Base-by-base conservation (phyloP, 176 grass and related monocot genomes). In the Juncus inflexus region DNA sequence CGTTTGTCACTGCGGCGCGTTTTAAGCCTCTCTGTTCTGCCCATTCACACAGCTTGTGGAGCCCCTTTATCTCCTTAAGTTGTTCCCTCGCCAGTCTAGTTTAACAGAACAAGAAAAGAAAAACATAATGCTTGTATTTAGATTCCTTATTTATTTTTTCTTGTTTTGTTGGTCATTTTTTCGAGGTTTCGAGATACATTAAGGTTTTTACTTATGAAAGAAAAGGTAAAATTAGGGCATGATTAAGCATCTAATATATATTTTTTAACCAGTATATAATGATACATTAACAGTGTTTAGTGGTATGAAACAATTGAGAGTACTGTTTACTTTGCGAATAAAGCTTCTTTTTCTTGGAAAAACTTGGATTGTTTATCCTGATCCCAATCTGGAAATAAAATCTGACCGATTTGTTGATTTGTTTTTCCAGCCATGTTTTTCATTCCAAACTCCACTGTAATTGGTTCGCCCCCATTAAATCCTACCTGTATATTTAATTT, bases 311-410 rank as follows among this genome's bases (percentile, higher is more conserved):
- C 19, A 28, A 28, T 28, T 28, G 19, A 9, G 43, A 47, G 43
- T 47, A 47, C 2, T 47, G 39, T 69, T 39, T 86, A 96, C 84
- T 35, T 69, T 50, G 77, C 71, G 52, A 88, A 96, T 12, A 76
- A 71, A 11, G 87, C 82, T 77, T 91, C 87, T 74, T 96, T 96
- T 2, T 96, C 79, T 40, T 76, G 62, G 28, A 90, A 74, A 76
- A 96, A 88, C 81, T 74, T 81, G 50, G 54, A 52, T 40, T 87
- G 42, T 11, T 7, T 73, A 0, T 43, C 38, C 49, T 60, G 69
- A 67, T 80, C 66, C 91, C 81, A 88, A 42, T 83, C 84, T 12
- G 91, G 91, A 83, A 96, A 96, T 2, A 96, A 65, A 67, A 77
- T 57, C 19, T 53, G 37, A 37, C 69, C 87, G 58, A 86, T 84